Evolutionary conservation across 2,329 filamentous ascomycete genomes (phyloP).

Genomic region (Ceratocystis ficicola): DNA sequence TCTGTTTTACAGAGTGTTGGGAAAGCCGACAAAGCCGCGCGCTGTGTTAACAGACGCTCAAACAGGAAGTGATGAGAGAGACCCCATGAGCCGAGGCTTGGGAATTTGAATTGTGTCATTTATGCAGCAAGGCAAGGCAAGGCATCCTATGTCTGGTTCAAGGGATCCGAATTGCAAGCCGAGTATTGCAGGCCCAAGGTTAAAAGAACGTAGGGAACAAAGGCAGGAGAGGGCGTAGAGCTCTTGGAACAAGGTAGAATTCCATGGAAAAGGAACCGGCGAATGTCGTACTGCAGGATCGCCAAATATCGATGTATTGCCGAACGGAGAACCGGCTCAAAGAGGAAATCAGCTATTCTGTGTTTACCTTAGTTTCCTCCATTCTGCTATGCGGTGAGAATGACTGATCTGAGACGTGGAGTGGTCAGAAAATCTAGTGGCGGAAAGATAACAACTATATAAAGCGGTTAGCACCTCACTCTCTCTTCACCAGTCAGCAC

Average conservation of each 20-base stretch:
- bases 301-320: background rate
- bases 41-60: background rate
- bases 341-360: background rate
- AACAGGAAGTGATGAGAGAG: background rate
- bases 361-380: too few species aligned
- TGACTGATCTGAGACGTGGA: background rate
- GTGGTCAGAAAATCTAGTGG: background rate
- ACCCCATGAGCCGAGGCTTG: background rate
- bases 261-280: background rate
- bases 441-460: background rate
- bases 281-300: background rate
- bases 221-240: background rate
- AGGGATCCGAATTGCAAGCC: background rate
- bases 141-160: background rate
- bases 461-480: background rate
- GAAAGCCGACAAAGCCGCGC: too few species aligned
- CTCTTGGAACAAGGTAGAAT: background rate
- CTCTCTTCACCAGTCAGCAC: background rate
- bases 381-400: background rate
- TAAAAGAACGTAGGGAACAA: too few species aligned
- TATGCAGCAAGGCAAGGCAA: background rate
- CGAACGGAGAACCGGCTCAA: slow-evolving; percentile 1
- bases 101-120: slow-evolving; percentile 1
- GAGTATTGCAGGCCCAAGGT: background rate
- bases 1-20: background rate